Evolutionary conservation across 441 rosid genomes (phyloP).

Genomic region (Breynia disticha): DNA sequence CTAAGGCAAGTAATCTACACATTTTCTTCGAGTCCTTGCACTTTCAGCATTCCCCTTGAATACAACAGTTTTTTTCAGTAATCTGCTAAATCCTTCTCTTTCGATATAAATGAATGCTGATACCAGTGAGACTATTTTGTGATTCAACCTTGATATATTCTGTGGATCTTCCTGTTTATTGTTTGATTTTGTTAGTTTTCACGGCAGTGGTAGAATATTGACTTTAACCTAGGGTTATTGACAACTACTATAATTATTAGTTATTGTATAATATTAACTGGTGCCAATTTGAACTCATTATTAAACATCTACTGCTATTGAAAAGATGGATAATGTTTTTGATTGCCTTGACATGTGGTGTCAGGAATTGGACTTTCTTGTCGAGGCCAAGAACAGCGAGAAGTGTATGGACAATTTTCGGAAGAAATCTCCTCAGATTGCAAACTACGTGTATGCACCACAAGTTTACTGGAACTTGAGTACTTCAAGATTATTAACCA

Average conservation of each 20-base stretch:
- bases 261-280: no score
- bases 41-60: background rate
- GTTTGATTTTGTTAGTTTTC: background rate
- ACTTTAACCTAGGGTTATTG: background rate
- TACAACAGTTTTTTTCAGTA: background rate
- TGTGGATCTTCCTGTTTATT: background rate
- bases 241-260: no score
- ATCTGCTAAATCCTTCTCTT: background rate
- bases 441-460: slow-evolving; percentile 74
- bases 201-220: background rate
- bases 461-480: slow-evolving; percentile 70
- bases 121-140: background rate
- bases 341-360: slow-evolving; percentile 11
- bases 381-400: slow-evolving; percentile 83
- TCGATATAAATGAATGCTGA: background rate
- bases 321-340: background rate
- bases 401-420: slow-evolving; percentile 79
- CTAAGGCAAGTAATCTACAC: slow-evolving; percentile 55
- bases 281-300: no score
- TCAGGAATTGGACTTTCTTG: slow-evolving; percentile 88
- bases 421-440: slow-evolving; percentile 83
- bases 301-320: background rate
- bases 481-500: slow-evolving; percentile 73
- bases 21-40: background rate
- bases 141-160: background rate